These are phyloP conservation scores for Xylariaceae sp. DNA, from an alignment of 2,329 filamentous ascomycete species.

Conservation along the genomic window DNA sequence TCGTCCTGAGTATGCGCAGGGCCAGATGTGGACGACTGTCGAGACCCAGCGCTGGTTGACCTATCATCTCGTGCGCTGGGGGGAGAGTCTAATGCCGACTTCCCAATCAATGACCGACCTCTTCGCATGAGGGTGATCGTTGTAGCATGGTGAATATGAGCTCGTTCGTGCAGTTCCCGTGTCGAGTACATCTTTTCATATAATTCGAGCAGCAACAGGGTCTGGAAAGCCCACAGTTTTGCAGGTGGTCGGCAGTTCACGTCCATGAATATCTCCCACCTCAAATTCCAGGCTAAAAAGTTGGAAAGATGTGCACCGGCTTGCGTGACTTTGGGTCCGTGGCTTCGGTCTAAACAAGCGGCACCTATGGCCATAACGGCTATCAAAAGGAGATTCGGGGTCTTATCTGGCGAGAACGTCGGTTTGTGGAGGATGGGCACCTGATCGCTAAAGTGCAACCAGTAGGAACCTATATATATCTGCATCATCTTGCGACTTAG, in stretches of 20 bases:
- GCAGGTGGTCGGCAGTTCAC: slow-evolving; percentile 88
- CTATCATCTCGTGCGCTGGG: slow-evolving; percentile 72
- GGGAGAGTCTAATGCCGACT: slow-evolving; percentile 83
- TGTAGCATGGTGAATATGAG: slow-evolving; percentile 95
- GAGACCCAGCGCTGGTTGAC: slow-evolving; percentile 56
- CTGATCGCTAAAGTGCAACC: slow-evolving; percentile 93
- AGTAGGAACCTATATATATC: slow-evolving; percentile 90
- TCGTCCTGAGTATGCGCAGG: slow-evolving; percentile 77
- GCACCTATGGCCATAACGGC: slow-evolving; percentile 93
- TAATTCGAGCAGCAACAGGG: slow-evolving; percentile 84
- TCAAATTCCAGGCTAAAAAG: slow-evolving; percentile 90
- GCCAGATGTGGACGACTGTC: slow-evolving; percentile 68
- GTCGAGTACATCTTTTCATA: slow-evolving; percentile 99
- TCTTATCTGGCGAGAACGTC: slow-evolving; percentile 87
- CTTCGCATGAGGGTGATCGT: slow-evolving; percentile 95
- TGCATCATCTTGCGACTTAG: slow-evolving; percentile 95
- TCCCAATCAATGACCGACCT: slow-evolving; percentile 87
- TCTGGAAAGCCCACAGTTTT: slow-evolving; percentile 95
- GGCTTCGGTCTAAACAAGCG: slow-evolving; percentile 83
- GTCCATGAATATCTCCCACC: slow-evolving; percentile 96
- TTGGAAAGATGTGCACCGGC: slow-evolving; percentile 84
- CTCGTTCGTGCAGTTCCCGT: slow-evolving; percentile 86
- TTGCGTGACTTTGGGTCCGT: slow-evolving; percentile 75
- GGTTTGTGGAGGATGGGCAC: slow-evolving; percentile 94
- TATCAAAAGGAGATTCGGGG: slow-evolving; percentile 82